Percentiles rank a stretch among this genome's conserved stretches.
Conservation (phyloP, 2,329 filamentous ascomycete species). For the Alternaria infectoria region DNA sequence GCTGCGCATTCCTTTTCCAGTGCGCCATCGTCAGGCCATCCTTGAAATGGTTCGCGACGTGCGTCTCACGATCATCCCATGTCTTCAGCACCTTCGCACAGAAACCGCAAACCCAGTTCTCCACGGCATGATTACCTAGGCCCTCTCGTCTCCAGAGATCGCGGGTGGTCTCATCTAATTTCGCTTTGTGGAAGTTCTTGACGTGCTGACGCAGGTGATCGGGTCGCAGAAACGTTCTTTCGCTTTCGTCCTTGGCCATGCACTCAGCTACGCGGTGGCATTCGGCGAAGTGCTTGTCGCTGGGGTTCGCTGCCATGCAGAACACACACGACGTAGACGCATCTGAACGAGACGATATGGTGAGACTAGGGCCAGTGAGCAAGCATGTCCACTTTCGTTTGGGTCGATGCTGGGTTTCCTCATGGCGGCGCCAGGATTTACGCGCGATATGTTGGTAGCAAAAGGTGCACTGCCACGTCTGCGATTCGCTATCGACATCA, state of each 20-base stretch:
- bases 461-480: slow-evolving; percentile 47
- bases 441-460: slow-evolving; percentile 35
- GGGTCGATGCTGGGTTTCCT: slow-evolving; percentile 45
- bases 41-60: slow-evolving; percentile 44
- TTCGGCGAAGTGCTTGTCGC: slow-evolving; percentile 35
- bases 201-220: slow-evolving; percentile 45
- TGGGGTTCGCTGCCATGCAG: slow-evolving; percentile 35
- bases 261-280: slow-evolving; percentile 43
- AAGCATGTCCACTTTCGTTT: slow-evolving; percentile 45
- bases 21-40: slow-evolving; percentile 37
- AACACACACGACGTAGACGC: slow-evolving; percentile 33
- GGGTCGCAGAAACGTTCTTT: slow-evolving; percentile 42
- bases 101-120: slow-evolving; percentile 42
- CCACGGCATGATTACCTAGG: slow-evolving; percentile 12
- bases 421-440: slow-evolving; percentile 47
- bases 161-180: slow-evolving; percentile 30
- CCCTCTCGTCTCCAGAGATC: slow-evolving; percentile 37
- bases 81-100: slow-evolving; percentile 30
- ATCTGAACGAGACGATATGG: slow-evolving; percentile 9
- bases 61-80: slow-evolving; percentile 40
- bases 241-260: slow-evolving; percentile 27
- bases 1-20: slow-evolving; percentile 20
- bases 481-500: slow-evolving; percentile 10
- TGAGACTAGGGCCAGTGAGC: slow-evolving; percentile 31
- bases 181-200: slow-evolving; percentile 40